These are phyloP conservation scores for Lentinula edodes DNA, from an alignment of 768 basidiomycete genomes.

Conservation along the genomic window DNA sequence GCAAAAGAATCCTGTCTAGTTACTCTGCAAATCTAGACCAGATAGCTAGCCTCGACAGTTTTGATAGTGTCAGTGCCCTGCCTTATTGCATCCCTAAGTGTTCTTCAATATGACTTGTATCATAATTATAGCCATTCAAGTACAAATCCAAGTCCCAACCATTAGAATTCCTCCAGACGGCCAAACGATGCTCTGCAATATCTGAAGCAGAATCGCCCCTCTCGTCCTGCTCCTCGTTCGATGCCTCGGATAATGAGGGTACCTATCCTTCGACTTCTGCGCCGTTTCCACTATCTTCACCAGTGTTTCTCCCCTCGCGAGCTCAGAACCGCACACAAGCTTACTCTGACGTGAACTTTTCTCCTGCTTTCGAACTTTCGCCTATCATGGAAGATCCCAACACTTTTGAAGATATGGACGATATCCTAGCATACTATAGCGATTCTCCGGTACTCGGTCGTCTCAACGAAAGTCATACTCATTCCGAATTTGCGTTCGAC, in stretches of 20 bases:
- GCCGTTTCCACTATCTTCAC: background rate
- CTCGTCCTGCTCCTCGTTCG: conserved; percentile 8
- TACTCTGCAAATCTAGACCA: background rate
- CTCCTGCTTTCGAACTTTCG: background rate
- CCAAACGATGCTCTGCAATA: background rate
- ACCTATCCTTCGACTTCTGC: background rate
- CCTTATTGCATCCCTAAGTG: background rate
- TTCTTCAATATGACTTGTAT: background rate
- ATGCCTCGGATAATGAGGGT: conserved; percentile 5
- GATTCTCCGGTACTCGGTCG: background rate
- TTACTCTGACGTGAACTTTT: background rate
- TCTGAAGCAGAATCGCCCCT: background rate
- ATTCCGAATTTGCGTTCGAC: background rate
- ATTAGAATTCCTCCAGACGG: background rate
- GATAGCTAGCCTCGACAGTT: background rate
- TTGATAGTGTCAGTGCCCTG: background rate
- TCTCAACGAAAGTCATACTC: background rate
- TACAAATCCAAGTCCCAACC: background rate
- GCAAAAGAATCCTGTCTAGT: background rate
- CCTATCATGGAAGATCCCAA: conserved; percentile 2
- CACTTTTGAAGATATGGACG: conserved; percentile 1
- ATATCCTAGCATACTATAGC: conserved; percentile 5
- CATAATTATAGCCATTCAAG: background rate
- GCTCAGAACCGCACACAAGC: background rate
- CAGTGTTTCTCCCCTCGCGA: background rate